These are phyloP conservation scores for Fraxinus pennsylvanica DNA, from an alignment of 257 asterid species.

Conservation along the genomic window DNA sequence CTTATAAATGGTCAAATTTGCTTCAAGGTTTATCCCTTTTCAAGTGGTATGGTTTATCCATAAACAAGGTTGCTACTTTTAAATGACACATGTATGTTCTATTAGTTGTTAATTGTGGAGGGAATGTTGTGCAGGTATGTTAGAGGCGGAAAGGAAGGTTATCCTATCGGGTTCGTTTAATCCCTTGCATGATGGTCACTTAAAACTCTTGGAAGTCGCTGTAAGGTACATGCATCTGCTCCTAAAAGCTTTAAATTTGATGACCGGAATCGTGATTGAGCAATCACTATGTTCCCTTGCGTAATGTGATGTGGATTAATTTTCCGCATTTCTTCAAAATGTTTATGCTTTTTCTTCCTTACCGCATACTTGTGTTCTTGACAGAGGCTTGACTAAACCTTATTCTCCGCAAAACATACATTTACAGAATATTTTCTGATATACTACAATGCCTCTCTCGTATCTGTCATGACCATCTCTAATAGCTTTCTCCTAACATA, in stretches of 20 bases:
- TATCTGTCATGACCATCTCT: neutral
- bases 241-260: constrained; percentile 18
- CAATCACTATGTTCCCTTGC: constrained; percentile 4
- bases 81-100: constrained; percentile 26
- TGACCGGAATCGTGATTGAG: constrained; percentile 3
- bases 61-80: constrained; percentile 16
- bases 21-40: constrained; percentile 88
- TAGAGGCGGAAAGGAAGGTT: constrained; percentile 63
- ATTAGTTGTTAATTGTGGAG: constrained; percentile 30
- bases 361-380: neutral
- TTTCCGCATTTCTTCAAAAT: constrained; percentile 8
- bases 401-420: neutral
- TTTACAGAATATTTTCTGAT: neutral
- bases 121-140: constrained; percentile 60
- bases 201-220: constrained; percentile 89
- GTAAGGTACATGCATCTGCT: constrained; percentile 48
- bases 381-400: constrained; percentile 9
- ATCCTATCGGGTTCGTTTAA: constrained; percentile 89
- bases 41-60: constrained; percentile 60
- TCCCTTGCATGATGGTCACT: constrained; percentile 95
- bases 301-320: constrained; percentile 8
- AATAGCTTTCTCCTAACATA: neutral
- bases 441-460: neutral
- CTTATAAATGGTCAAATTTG: constrained; percentile 76
- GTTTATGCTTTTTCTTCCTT: constrained; percentile 1